Evolutionary conservation across 1,284 basidiomycete species (phyloP).

Genomic region (Cutaneotrichosporon mucoides): DNA sequence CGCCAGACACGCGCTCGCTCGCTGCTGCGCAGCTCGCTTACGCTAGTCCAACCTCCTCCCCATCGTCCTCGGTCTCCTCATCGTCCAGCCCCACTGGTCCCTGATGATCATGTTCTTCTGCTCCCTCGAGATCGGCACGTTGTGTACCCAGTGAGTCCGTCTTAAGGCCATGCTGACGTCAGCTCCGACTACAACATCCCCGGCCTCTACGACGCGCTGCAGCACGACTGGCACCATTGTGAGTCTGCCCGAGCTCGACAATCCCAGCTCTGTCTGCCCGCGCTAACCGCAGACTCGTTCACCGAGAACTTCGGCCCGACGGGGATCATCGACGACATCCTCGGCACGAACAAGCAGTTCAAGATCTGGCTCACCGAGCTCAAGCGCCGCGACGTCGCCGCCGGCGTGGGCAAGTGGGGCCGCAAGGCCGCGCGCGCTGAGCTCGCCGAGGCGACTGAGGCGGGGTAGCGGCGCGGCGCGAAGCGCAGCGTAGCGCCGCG

Average conservation of each 20-base stretch:
- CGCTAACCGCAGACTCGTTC: constrained; percentile 12
- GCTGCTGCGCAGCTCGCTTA: background rate
- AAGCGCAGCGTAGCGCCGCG: too few relatives aligned
- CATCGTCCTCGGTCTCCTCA: constrained; percentile 8
- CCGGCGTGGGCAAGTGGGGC: too few relatives aligned
- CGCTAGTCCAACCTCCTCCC: constrained; percentile 19
- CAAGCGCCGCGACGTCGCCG: constrained; percentile 12
- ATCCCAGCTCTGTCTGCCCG: too few relatives aligned
- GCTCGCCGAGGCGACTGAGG: too few relatives aligned
- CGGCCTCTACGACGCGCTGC: constrained; percentile 16
- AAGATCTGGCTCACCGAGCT: constrained; percentile 18
- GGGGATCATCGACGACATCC: constrained; percentile 14
- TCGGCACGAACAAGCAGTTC: constrained; percentile 15
- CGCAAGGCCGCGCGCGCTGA: too few relatives aligned
- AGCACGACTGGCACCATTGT: constrained; percentile 26
- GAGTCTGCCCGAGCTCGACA: background rate
- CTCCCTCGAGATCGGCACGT: constrained; percentile 15
- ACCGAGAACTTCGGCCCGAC: constrained; percentile 21
- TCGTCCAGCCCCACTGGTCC: constrained; percentile 18
- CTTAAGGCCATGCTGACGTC: background rate
- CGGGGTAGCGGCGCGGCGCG: too few relatives aligned
- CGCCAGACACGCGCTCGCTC: too few relatives aligned
- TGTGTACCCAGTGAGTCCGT: constrained; percentile 13
- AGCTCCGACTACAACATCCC: constrained; percentile 23
- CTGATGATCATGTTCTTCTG: constrained; percentile 18